Base-by-base conservation (phyloP, 192 early-diverging fungal genomes). In the Coemansia sp. region DNA sequence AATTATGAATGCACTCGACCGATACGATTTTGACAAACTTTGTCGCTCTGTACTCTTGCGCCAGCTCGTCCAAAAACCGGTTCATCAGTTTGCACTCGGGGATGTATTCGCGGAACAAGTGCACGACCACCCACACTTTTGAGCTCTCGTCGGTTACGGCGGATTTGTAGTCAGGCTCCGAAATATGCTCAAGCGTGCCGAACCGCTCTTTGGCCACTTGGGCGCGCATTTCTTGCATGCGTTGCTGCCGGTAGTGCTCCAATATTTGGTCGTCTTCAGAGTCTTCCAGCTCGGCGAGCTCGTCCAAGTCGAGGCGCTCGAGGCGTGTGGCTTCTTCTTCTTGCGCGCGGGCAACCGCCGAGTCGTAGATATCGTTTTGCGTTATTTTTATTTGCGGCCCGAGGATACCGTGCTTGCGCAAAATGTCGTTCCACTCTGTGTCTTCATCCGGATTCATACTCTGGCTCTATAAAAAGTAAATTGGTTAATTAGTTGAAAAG, bases 11-110 rank as follows among this genome's bases (percentile, higher is more conserved):
- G 79, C 94, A 96, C 65, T 94, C 91, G 62, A 93, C 91, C 9
- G 88, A 92, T 20, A 94, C 82, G 64, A 97, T 97, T 68, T 95
- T 96, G 48, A 92, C 61, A 79, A 99, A 99, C 83, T 99, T 99
- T 59, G 89, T 91, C 4, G 92, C 84, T 22, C 86, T 87, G 81
- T 97, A 88, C 73, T 85, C 85, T 58, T 83, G 83, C 15, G 87
- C 84, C 22, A 80, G 55, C 58, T 70, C 68, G 1, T 52, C 37
- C 49, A 98, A 76, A 61, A 88, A 83, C 26, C 82, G 82, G 60
- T 87, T 87, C 85, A 98, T 84, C 40, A 98, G 81, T 71, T 90
- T 90, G 75, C 93, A 96, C 21, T 87, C 85, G 5, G 92, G 93
- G 25, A 96, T 81, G 38, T 88, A 87, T 61, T 83, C 72, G 55